Evolutionary conservation across 2,329 filamentous ascomycete species (phyloP).

Genomic region (Zalaria obscura): DNA sequence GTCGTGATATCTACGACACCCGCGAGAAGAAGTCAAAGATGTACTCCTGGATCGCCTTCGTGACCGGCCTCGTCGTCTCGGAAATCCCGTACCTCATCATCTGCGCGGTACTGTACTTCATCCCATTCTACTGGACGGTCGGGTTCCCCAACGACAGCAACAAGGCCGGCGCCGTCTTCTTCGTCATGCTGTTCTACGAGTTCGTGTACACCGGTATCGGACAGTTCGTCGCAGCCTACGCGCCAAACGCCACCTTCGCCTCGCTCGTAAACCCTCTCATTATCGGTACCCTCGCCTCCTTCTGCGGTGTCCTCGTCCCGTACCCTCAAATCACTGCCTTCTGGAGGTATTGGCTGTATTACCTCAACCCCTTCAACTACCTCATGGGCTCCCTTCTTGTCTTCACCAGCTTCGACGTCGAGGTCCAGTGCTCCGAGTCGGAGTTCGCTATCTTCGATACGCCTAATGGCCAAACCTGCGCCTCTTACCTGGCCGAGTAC

Average conservation of each 20-base stretch:
- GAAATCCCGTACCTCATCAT: conserved; percentile 55
- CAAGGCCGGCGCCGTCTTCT: conserved; percentile 33
- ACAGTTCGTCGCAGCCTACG: conserved; percentile 38
- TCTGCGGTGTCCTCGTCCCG: conserved; percentile 21
- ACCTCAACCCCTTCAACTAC: conserved; percentile 28
- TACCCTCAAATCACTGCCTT: conserved; percentile 18
- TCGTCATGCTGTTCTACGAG: conserved; percentile 41
- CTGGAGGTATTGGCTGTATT: conserved; percentile 24
- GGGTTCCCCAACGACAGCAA: conserved; percentile 28
- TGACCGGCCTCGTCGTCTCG: conserved; percentile 54
- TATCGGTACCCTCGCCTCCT: conserved; percentile 17
- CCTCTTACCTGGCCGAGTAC: conserved; percentile 41
- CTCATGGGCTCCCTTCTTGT: conserved; percentile 25
- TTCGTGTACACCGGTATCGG: conserved; percentile 40
- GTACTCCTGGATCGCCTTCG: conserved; percentile 62
- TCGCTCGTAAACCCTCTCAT: conserved; percentile 28
- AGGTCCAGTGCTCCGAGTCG: conserved; percentile 20
- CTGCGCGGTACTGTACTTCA: conserved; percentile 41
- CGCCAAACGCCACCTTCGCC: conserved; percentile 30
- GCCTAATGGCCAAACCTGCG: conserved; percentile 39
- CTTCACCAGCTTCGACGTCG: conserved; percentile 26
- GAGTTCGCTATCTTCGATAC: conserved; percentile 33
- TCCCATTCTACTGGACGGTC: conserved; percentile 20
- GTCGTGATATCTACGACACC: conserved; percentile 44
- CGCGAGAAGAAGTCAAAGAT: conserved; percentile 51